Base-by-base conservation (phyloP, 2,329 filamentous ascomycete genomes). In the Pezizomycotina sp. region DNA sequence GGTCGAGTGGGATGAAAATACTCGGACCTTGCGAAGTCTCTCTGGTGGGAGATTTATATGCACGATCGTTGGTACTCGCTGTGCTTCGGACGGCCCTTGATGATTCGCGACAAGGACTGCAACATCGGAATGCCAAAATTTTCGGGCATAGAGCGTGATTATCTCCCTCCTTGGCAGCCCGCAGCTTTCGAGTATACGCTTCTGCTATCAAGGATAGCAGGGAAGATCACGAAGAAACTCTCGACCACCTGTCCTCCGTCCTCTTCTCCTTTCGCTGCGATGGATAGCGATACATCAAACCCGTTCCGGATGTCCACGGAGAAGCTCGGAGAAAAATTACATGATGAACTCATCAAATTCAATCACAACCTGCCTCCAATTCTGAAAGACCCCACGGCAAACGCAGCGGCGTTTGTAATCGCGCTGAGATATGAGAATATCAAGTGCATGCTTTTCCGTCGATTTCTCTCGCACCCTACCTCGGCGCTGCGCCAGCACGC, bases 21-120 rank as follows among this genome's bases (percentile, higher is more conserved):
- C 14, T 13, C 29, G 8, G 41, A 43, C 14, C 36, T 35, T n/a
- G 41, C 41, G 5, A 38, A 34, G 27, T 36, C 36, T 35, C 33
- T 43, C 28, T 43, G 41, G 41, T 38, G 36, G 27, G 41, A 43
- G 31, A 33, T 43, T 25, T 43, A 43, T 31, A 36, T 43, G 24
- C 39, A 43, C 21, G 41, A 43, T 24, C 41, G 41, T 7, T 43
- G 41, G 41, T 43, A 43, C 26, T 43, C 41, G 4, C 21, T 43
- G 5, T 35, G 36, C 13, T 38, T 36, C 5, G 41, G 41, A 2
- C 35, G 41, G 10, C 41, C 41, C 18, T 30, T 43, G 8, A 29
- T 33, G 2, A 43, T 43, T 15, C 36, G 41, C 20, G 41, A 43
- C 25, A 43, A 43, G 30, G 41, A 43, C 13, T 43, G 41, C 12